phyloP scores from a whole-genome alignment of 768 basidiomycete genomes.

The Lenzites betulinus region DNA sequence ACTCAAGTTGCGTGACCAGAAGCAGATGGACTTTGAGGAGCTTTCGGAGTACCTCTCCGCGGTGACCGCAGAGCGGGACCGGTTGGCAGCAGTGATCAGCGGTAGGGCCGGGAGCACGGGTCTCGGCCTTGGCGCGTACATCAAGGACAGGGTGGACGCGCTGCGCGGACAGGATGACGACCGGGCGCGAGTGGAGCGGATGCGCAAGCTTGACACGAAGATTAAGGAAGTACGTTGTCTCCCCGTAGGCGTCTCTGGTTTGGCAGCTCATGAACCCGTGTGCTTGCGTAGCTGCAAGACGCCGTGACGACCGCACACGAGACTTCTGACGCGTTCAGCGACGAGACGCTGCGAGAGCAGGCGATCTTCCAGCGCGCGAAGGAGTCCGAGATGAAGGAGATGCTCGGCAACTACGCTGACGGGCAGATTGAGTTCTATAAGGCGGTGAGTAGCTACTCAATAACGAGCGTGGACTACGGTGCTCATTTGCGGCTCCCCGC shows the following conservation, averaged over 20 bases:
- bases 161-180: constrained; percentile 94
- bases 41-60: constrained; percentile 92
- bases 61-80: constrained; percentile 91
- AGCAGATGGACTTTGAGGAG: constrained; percentile 98
- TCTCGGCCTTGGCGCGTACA: constrained; percentile 82
- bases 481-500: not conserved
- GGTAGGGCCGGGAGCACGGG: constrained; percentile 88
- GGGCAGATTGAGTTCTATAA: constrained; percentile 96
- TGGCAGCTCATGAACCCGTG: not conserved
- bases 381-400: constrained; percentile 96
- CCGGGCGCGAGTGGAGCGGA: constrained; percentile 87
- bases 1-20: constrained; percentile 94
- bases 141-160: constrained; percentile 91
- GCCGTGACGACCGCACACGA: constrained; percentile 95
- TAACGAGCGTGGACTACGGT: too few relatives aligned
- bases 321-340: constrained; percentile 95
- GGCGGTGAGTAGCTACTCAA: constrained; percentile 46
- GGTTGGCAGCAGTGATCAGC: constrained; percentile 84
- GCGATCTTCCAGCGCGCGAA: constrained; percentile 87
- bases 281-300: constrained; percentile 75
- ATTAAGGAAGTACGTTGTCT: constrained; percentile 80
- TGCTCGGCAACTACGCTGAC: constrained; percentile 85
- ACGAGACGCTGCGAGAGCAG: constrained; percentile 92
- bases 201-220: constrained; percentile 88
- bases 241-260: not conserved